These are phyloP conservation scores for Malus hybrid DNA, from an alignment of 331 rosid species.

Conservation along the genomic window DNA sequence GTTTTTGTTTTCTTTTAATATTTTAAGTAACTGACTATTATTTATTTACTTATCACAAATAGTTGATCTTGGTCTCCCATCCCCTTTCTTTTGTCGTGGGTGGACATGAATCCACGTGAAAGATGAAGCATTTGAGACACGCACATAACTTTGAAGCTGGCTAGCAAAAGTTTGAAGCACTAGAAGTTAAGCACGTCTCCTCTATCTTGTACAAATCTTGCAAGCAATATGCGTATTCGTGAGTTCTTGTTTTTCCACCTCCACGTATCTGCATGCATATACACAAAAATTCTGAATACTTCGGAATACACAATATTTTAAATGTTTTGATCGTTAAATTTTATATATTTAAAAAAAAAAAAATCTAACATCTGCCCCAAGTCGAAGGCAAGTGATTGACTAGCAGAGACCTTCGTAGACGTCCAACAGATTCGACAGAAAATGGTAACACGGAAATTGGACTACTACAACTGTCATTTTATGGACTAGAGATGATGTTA, in stretches of 20 bases:
- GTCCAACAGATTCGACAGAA: neutral
- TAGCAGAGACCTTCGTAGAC: neutral
- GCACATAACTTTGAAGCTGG: neutral
- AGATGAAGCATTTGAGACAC: neutral
- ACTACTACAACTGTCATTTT: neutral
- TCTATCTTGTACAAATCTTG: neutral
- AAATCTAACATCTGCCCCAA: neutral
- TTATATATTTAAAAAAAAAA: too few species aligned
- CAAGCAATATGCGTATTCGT: neutral
- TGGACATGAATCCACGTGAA: neutral
- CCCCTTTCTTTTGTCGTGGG: neutral
- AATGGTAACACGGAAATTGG: neutral
- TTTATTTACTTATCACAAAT: neutral
- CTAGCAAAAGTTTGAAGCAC: neutral
- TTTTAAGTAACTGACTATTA: neutral
- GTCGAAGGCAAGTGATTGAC: neutral
- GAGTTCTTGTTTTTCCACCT: too few species aligned
- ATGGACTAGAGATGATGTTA: neutral
- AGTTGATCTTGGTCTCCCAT: neutral
- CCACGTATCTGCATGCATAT: too few species aligned
- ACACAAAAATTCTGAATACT: too few species aligned
- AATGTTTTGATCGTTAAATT: too few species aligned
- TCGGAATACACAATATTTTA: too few species aligned
- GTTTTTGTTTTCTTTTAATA: neutral
- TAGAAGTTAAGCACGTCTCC: neutral